Conservation (phyloP, 2,329 filamentous ascomycete genomes). For the Leptosphaerulina australis region DNA sequence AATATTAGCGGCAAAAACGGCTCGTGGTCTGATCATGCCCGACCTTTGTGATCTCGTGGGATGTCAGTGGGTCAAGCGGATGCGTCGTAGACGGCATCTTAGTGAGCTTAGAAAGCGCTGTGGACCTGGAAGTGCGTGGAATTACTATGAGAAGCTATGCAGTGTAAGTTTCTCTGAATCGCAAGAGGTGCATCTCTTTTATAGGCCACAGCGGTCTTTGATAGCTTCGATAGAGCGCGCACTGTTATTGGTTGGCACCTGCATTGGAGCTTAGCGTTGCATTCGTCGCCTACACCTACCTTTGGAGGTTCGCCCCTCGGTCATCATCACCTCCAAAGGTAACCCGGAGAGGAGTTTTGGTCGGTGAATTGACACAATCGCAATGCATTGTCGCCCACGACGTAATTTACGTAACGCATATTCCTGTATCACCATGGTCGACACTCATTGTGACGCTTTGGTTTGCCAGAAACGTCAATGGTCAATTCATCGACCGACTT, state of each 20-base stretch:
- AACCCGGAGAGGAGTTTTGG: slow-evolving; percentile 1
- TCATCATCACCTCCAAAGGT: slow-evolving; percentile 15
- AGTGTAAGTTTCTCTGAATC: too few relatives aligned
- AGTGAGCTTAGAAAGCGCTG: not conserved
- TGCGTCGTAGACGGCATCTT: not conserved
- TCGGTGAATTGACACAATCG: not conserved
- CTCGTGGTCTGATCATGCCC: not conserved
- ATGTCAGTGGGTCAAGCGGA: slow-evolving; percentile 16
- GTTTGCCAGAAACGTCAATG: not conserved
- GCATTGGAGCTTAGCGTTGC: not conserved
- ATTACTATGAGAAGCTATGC: too few relatives aligned
- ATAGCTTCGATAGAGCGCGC: not conserved
- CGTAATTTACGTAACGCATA: not conserved
- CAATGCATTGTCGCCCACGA: not conserved
- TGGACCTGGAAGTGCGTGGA: too few relatives aligned
- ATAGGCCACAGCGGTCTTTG: not conserved
- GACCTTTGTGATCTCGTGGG: slow-evolving; percentile 13
- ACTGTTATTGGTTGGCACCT: not conserved
- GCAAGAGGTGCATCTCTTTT: too few relatives aligned
- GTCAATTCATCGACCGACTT: not conserved
- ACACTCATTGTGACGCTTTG: not conserved
- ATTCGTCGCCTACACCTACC: slow-evolving; percentile 4
- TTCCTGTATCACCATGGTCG: not conserved
- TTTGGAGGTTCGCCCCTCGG: slow-evolving; percentile 5
- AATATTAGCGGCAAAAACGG: not conserved